Conservation (phyloP, 1,139 yeast genomes). For the Debaryomyces fabryi region DNA sequence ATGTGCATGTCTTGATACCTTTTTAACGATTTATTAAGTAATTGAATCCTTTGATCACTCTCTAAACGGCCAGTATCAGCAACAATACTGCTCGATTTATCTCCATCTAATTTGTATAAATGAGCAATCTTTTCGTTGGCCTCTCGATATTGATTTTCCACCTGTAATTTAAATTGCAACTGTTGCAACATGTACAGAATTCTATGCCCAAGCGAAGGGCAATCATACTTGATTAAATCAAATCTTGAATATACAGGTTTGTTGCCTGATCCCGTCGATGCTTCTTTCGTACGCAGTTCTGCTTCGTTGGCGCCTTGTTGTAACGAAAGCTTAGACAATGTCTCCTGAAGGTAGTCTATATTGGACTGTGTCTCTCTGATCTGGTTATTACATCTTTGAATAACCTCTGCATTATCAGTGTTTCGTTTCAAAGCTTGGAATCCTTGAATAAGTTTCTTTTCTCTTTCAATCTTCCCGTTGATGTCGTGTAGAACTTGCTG, state of each 20-base stretch:
- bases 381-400: conserved; percentile 87
- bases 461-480: conserved; percentile 81
- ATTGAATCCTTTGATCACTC: conserved; percentile 80
- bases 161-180: conserved; percentile 87
- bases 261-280: conserved; percentile 14
- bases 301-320: conserved; percentile 14
- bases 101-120: conserved; percentile 89
- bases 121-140: conserved; percentile 90
- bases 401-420: conserved; percentile 78
- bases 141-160: conserved; percentile 88
- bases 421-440: conserved; percentile 78
- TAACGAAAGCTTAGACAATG: conserved; percentile 63
- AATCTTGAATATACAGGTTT: conserved; percentile 61
- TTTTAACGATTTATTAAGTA: conserved; percentile 80
- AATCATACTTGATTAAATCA: conserved; percentile 87
- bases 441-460: conserved; percentile 83
- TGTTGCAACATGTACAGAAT: conserved; percentile 95
- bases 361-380: conserved; percentile 91
- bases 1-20: conserved; percentile 90
- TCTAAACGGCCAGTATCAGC: conserved; percentile 88
- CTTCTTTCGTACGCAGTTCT: conserved; percentile 13
- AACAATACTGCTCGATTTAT: conserved; percentile 78
- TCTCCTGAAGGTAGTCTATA: conserved; percentile 82
- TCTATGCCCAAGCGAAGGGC: conserved; percentile 93
- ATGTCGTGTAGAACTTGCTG: conserved; percentile 60